phyloP scores from a whole-genome alignment of 441 rosid species.

The Daphne laureola region DNA sequence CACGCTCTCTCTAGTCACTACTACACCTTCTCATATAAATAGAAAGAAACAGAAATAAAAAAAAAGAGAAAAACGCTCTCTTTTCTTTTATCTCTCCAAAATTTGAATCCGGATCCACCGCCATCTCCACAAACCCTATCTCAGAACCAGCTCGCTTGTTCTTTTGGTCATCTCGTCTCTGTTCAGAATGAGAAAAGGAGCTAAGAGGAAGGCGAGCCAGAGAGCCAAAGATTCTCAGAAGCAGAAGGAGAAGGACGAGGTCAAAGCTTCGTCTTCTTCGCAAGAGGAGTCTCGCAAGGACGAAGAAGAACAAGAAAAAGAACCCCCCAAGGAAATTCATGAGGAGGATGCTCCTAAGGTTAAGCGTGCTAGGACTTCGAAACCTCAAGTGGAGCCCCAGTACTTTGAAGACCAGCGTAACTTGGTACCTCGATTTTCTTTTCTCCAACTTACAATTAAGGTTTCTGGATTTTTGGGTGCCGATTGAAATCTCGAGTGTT shows the following conservation, averaged over 20 bases:
- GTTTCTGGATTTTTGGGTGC: slow-evolving; percentile 1
- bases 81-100: slow-evolving; percentile 10
- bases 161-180: background rate
- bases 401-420: slow-evolving; percentile 79
- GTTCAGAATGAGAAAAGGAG: slow-evolving; percentile 52
- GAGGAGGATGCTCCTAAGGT: slow-evolving; percentile 32
- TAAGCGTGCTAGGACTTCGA: slow-evolving; percentile 40
- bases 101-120: slow-evolving; percentile 38
- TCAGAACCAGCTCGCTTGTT: background rate
- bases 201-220: slow-evolving; percentile 55
- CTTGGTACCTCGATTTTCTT: slow-evolving; percentile 38
- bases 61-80: background rate
- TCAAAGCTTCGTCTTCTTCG: slow-evolving; percentile 22
- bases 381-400: slow-evolving; percentile 49
- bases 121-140: slow-evolving; percentile 8
- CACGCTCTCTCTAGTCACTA: too few species aligned
- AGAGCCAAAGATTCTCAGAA: slow-evolving; percentile 17
- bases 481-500: background rate
- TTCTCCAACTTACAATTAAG: background rate
- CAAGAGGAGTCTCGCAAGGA: slow-evolving; percentile 15
- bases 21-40: too few species aligned
- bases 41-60: background rate
- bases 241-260: slow-evolving; percentile 15
- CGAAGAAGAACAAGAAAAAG: slow-evolving; percentile 17
- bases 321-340: slow-evolving; percentile 14